Evolutionary conservation across 2,329 filamentous ascomycete species (phyloP), one percentile per base, ranked within the genome.

Genomic region (Nigrospora sphaerica): DNA sequence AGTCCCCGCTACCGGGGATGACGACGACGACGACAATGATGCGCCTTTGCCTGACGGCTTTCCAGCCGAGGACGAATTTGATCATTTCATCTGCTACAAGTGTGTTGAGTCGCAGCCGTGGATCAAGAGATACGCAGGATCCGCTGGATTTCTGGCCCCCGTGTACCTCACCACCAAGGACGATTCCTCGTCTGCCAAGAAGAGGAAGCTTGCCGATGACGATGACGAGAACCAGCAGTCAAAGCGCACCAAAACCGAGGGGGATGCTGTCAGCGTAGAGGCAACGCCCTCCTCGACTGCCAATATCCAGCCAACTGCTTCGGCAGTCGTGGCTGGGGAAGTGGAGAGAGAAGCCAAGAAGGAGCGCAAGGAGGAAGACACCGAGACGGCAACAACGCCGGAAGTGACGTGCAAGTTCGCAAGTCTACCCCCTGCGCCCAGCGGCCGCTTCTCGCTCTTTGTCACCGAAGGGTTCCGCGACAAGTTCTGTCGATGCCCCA

Each of bases 81-180:
- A 95, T 45, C 81, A 85, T 28, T 86, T 97, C 58, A 77, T 98
- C 34, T 98, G 93, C 71, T 95, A 93, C 72, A 95, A 95, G 62
- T 98, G 93, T 57, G 78, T 95, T 13, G 83, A 91, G 36, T 81
- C 89, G 1, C 81, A 90, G 56, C 88, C 90, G 0, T 98, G 93
- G 93, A 85, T 97, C 63, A 95, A 92, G 69, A 74, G 75, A 52
- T 97, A 97, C 61, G 90, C 88, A 6, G 85, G 86, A 2, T 80
- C 86, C 0, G 61, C 80, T 1, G 90, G 91, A 0, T 97, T 98
- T 58, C 71, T 97, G 0, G 73, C 80, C 1, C 78, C 91, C 1
- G 78, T 96, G 0, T 84, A 82, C 49, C 62, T 68, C 47, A 61
- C 62, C 49, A 63, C 51, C 37, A 50, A 49, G 4, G 50, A 46